Evolutionary conservation across 2,329 filamentous ascomycete species (phyloP).

Genomic region (Venturia oleaginea): DNA sequence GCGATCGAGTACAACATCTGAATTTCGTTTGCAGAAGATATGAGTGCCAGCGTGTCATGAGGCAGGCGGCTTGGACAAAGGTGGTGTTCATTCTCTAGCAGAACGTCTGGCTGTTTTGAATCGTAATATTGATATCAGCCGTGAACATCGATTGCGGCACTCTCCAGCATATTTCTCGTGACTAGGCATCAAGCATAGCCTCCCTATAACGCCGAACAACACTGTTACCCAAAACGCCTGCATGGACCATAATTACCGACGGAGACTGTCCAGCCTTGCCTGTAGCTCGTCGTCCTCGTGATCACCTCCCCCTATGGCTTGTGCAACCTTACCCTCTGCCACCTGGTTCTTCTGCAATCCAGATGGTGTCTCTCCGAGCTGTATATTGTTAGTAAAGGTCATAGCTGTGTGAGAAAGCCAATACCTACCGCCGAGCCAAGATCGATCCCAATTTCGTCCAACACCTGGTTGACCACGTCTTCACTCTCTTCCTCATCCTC

Average conservation of each 20-base stretch:
- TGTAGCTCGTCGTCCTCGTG: constrained; percentile 79
- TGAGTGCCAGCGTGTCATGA: neutral
- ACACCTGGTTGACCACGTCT: constrained; percentile 89
- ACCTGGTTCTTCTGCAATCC: constrained; percentile 67
- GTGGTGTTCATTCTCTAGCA: neutral
- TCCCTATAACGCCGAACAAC: neutral
- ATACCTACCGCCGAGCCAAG: constrained; percentile 73
- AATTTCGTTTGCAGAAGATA: neutral
- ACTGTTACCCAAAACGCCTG: neutral
- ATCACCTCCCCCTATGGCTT: constrained; percentile 66
- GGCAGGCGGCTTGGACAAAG: neutral
- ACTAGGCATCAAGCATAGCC: neutral
- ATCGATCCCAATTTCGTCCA: constrained; percentile 95
- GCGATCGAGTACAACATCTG: neutral
- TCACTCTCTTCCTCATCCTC: constrained; percentile 91
- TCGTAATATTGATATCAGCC: neutral
- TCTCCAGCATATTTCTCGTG: neutral
- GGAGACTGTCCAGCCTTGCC: constrained; percentile 78
- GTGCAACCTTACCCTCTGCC: constrained; percentile 69
- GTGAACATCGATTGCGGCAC: neutral
- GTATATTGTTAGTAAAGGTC: constrained; percentile 18
- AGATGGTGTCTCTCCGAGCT: constrained; percentile 88
- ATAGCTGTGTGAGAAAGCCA: neutral
- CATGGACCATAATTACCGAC: neutral
- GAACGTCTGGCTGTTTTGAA: neutral